Evolutionary conservation across 257 asterid species (phyloP), one percentile per base, ranked within the genome.

Genomic region (Gentiana straminea): DNA sequence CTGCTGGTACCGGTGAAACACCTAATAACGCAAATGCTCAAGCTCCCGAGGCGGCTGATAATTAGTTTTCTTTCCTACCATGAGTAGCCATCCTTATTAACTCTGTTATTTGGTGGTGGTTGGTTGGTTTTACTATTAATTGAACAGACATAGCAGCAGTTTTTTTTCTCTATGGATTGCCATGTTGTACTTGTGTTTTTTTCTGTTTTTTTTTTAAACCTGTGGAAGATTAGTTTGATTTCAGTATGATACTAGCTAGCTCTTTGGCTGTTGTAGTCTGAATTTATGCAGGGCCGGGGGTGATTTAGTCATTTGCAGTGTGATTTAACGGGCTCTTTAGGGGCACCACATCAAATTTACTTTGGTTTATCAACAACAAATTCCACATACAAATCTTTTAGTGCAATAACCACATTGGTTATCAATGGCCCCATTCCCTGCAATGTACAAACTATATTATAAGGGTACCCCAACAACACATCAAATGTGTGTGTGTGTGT

Each of bases 391-490:
- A 89, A 70, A 66, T 86, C 82, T 68, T 89, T 89, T 43, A 89
- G 82, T 11, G 86, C 92, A 24, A 83, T 89, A n/a, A 83, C 97
- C 49, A 89, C 89, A 0, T 94, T 89, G 3, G 97, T 89, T 52
- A 85, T 89, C 78, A 85, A 64, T 10, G 97, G 95, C 57, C 97
- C 97, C 94, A 88, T 85, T 67, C 97, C 95, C 97, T 89, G 89
- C 86, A 73, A 10, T 39, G 15, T 10, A 8, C 11, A 5, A n/a
- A n/a, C 49, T 38, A 51, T 5, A 32, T 34, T 38, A 60, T 15
- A 15, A 15, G 24, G 24, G 24, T 15, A 15, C 24, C 24, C 24
- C 24, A 15, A 15, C 24, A 15, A 15, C 24, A 15, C 24, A 24
- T 24, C 24, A 24, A 24, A 24, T 24, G 1, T 24, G 24, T 24